Evolutionary conservation across 2,329 filamentous ascomycete genomes (phyloP).

Genomic region (Cercospora citrullina): DNA sequence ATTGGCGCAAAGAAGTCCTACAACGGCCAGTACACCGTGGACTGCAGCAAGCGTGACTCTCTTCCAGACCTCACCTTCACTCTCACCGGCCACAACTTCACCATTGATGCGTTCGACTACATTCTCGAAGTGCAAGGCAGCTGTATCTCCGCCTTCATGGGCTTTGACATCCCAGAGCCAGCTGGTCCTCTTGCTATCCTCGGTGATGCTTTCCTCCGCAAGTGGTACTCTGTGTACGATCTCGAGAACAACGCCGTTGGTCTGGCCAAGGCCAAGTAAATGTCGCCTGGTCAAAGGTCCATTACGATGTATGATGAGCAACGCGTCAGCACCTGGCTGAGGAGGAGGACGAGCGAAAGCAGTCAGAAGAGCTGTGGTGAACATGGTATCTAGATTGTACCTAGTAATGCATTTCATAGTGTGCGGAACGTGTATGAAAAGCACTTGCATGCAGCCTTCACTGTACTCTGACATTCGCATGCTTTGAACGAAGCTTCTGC

Average conservation of each 20-base stretch:
- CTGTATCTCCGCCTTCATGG: slow-evolving; percentile 97
- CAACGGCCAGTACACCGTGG: slow-evolving; percentile 94
- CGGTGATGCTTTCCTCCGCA: slow-evolving; percentile 78
- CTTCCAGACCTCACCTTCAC: slow-evolving; percentile 92
- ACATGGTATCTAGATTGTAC: slow-evolving; percentile 18
- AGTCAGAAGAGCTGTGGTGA: background rate
- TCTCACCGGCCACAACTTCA: slow-evolving; percentile 88
- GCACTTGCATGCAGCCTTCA: background rate
- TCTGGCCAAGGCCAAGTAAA: slow-evolving; percentile 77
- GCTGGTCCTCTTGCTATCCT: slow-evolving; percentile 92
- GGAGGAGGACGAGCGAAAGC: slow-evolving; percentile 6
- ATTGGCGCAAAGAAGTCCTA: slow-evolving; percentile 98
- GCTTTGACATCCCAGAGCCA: slow-evolving; percentile 81
- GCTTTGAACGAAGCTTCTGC: background rate
- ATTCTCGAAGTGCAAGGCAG: slow-evolving; percentile 92
- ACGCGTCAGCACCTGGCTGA: slow-evolving; percentile 13
- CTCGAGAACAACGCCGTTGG: slow-evolving; percentile 85
- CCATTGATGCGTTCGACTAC: slow-evolving; percentile 85
- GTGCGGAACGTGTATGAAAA: slow-evolving; percentile 16
- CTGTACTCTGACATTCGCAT: background rate
- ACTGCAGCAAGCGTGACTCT: slow-evolving; percentile 77
- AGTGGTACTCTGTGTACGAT: slow-evolving; percentile 96
- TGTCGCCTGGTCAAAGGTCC: background rate
- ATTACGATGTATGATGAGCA: slow-evolving; percentile 14
- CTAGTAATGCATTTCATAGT: slow-evolving; percentile 23